Evolutionary conservation across 164 flowering plant genomes (phyloP).

Genomic region (Pachysandra terminalis): DNA sequence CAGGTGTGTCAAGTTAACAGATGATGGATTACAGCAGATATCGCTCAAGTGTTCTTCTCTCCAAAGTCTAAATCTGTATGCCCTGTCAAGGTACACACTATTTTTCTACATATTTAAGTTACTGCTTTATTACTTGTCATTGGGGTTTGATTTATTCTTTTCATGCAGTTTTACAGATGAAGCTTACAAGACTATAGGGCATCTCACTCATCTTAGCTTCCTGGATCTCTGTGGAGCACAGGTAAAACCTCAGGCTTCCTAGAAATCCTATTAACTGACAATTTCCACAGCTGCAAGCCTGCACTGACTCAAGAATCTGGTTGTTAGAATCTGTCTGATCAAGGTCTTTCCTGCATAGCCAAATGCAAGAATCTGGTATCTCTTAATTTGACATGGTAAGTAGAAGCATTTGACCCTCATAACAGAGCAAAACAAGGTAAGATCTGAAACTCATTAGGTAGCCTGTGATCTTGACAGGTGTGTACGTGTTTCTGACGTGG

Average conservation of each 20-base stretch:
- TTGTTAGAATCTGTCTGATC: slow-evolving; percentile 78
- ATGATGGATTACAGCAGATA: slow-evolving; percentile 66
- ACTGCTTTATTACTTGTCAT: neutral
- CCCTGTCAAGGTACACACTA: slow-evolving; percentile 59
- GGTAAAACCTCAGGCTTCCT: slow-evolving; percentile 36
- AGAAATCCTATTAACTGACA: neutral
- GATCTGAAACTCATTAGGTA: neutral
- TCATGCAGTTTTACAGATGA: slow-evolving; percentile 68
- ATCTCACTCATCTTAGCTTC: slow-evolving; percentile 46
- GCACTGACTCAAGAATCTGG: slow-evolving; percentile 7
- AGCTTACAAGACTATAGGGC: slow-evolving; percentile 60
- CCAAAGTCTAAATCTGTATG: slow-evolving; percentile 75
- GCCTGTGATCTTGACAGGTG: slow-evolving; percentile 48
- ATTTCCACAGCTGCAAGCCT: neutral
- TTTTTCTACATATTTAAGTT: neutral
- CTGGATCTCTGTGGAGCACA: slow-evolving; percentile 96
- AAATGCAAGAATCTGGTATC: slow-evolving; percentile 60
- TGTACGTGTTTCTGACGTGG: slow-evolving; percentile 65
- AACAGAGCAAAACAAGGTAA: neutral
- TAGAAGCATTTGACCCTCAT: neutral
- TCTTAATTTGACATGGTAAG: slow-evolving; percentile 90
- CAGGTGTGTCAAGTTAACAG: slow-evolving; percentile 87
- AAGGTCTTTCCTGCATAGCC: slow-evolving; percentile 70
- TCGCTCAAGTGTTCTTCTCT: slow-evolving; percentile 51
- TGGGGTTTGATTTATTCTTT: slow-evolving; percentile 12